phyloP scores from a whole-genome alignment of 2,329 filamentous ascomycete species.

The Fusarium phyllophilum region DNA sequence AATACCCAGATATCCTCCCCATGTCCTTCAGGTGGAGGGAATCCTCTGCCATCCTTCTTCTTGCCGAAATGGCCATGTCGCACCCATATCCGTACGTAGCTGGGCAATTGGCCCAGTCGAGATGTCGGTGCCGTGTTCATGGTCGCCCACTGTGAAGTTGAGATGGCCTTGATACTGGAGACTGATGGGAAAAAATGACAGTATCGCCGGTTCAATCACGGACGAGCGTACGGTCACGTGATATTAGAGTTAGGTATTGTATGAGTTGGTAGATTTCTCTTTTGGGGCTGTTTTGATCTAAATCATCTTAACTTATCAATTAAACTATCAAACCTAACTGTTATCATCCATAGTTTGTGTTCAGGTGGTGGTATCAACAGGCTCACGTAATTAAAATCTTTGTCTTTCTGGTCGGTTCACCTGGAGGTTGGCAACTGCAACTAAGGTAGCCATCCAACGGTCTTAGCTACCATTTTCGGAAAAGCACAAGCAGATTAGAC shows the following conservation, averaged over 20 bases:
- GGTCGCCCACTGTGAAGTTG: slow-evolving; percentile 42
- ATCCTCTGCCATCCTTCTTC: slow-evolving; percentile 40
- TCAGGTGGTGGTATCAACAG: not conserved
- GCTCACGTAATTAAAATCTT: not conserved
- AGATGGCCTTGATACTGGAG: slow-evolving; percentile 32
- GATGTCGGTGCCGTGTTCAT: slow-evolving; percentile 52
- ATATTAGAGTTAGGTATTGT: not conserved
- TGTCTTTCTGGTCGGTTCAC: not conserved
- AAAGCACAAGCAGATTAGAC: not conserved
- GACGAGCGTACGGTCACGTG: slow-evolving; percentile 35
- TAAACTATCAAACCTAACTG: not conserved
- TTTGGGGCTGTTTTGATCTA: not conserved
- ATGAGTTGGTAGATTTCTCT: not conserved
- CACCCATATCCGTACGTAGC: slow-evolving; percentile 54
- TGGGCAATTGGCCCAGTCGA: slow-evolving; percentile 56
- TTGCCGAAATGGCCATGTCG: slow-evolving; percentile 50
- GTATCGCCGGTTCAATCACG: slow-evolving; percentile 32
- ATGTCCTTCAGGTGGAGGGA: slow-evolving; percentile 52
- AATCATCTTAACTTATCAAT: not conserved
- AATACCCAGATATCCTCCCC: slow-evolving; percentile 69
- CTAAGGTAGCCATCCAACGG: not conserved
- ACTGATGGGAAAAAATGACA: slow-evolving; percentile 32
- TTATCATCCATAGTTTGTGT: not conserved
- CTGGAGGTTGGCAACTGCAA: slow-evolving; percentile 1
- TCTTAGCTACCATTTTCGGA: not conserved